A percentile compares a stretch with the other conserved stretches of the same genome.
These are phyloP conservation scores for Blastobotrys niveus DNA, from an alignment of 1,139 yeast species.

Conservation along the genomic window DNA sequence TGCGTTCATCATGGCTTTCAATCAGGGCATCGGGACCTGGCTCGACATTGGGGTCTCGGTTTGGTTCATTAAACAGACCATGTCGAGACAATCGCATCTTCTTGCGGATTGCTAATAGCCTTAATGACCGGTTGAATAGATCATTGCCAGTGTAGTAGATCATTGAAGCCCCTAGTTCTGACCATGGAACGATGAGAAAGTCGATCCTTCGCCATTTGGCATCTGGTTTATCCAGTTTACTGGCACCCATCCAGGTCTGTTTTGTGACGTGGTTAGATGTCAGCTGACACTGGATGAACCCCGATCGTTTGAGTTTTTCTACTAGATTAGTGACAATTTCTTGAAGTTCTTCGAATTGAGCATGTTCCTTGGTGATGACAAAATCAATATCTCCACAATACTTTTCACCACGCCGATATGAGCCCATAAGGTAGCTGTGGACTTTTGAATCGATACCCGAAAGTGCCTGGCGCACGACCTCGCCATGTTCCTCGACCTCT, in stretches of 20 bases:
- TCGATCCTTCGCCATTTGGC: conserved; percentile 49
- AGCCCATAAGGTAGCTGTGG: conserved; percentile 44
- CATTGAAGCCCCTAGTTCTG: conserved; percentile 46
- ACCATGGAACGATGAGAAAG: conserved; percentile 45
- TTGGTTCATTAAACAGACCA: conserved; percentile 38
- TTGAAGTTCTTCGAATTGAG: conserved; percentile 25
- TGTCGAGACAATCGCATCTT: conserved; percentile 43
- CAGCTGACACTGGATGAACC: conserved; percentile 34
- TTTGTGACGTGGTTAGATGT: conserved; percentile 20
- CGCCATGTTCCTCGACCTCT: conserved; percentile 42
- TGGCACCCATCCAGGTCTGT: conserved; percentile 32
- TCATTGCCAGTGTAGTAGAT: conserved; percentile 54
- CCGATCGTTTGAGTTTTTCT: conserved; percentile 23
- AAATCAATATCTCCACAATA: conserved; percentile 53
- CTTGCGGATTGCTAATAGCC: conserved; percentile 42
- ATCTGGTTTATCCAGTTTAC: conserved; percentile 19
- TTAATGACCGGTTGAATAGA: conserved; percentile 45
- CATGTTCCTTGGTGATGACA: conserved; percentile 37
- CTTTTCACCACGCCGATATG: conserved; percentile 45
- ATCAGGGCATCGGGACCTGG: conserved; percentile 26
- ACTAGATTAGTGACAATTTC: conserved; percentile 31
- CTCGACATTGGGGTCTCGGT: conserved; percentile 8
- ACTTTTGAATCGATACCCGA: conserved; percentile 35
- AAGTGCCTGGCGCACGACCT: conserved; percentile 33
- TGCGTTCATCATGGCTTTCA: conserved; percentile 44